phyloP scores from a whole-genome alignment of 2,329 filamentous ascomycete genomes.

The Trichoderma sp. region DNA sequence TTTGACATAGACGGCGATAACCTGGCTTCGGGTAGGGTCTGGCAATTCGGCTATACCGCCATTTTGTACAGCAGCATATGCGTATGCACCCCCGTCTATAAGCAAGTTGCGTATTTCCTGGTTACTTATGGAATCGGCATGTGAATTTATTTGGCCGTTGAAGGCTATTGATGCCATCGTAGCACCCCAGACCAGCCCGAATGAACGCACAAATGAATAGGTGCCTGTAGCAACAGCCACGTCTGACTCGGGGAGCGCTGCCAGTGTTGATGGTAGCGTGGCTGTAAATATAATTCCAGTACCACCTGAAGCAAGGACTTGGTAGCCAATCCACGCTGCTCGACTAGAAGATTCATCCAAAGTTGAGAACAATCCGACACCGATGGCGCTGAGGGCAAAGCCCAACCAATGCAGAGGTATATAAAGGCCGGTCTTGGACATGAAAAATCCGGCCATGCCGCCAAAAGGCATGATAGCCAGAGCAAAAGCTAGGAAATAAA shows the following conservation, averaged over 20 bases:
- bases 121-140: constrained; percentile 19
- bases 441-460: constrained; percentile 27
- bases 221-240: constrained; percentile 39
- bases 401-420: constrained; percentile 34
- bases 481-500: constrained; percentile 35
- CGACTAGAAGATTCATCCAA: constrained; percentile 39
- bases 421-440: constrained; percentile 35
- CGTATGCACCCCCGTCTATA: constrained; percentile 31
- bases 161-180: constrained; percentile 44
- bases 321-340: constrained; percentile 42
- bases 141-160: constrained; percentile 24
- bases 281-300: constrained; percentile 42
- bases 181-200: constrained; percentile 48
- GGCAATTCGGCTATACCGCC: constrained; percentile 34
- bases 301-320: constrained; percentile 41
- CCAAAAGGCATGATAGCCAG: constrained; percentile 30
- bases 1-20: background rate
- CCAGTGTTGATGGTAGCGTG: constrained; percentile 45
- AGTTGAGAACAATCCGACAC: constrained; percentile 42
- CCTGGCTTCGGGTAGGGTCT: background rate
- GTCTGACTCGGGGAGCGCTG: constrained; percentile 39
- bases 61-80: constrained; percentile 33
- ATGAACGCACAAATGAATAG: constrained; percentile 46
- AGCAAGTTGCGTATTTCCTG: constrained; percentile 17
- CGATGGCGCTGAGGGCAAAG: constrained; percentile 37